These are phyloP conservation scores for Eucalyptus decipiens DNA, from an alignment of 345 rosid species.

Conservation along the genomic window DNA sequence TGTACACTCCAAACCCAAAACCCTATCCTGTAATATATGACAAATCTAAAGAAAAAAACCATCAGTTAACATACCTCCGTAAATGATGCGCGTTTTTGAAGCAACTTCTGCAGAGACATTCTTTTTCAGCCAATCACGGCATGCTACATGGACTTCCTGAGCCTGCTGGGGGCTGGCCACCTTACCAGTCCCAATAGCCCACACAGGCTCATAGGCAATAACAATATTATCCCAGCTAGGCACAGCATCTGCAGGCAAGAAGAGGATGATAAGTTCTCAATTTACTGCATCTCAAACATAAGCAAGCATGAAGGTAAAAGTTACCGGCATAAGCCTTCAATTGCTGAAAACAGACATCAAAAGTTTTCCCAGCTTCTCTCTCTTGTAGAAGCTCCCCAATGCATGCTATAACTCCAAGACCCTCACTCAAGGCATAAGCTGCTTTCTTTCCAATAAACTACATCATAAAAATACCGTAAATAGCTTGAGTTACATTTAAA, in stretches of 20 bases:
- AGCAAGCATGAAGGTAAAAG: background rate
- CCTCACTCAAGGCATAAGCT: constrained; percentile 80
- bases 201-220: constrained; percentile 95
- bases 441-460: constrained; percentile 98
- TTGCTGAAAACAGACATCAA: constrained; percentile 88
- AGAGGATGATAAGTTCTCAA: background rate
- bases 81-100: constrained; percentile 84
- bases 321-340: constrained; percentile 84
- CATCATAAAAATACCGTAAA: background rate
- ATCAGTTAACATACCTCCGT: constrained; percentile 60
- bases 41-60: background rate
- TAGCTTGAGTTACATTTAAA: background rate
- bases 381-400: constrained; percentile 83
- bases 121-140: constrained; percentile 88
- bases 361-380: constrained; percentile 93
- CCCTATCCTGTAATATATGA: background rate
- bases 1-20: background rate
- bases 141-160: constrained; percentile 88
- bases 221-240: constrained; percentile 90
- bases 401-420: constrained; percentile 93
- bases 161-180: constrained; percentile 95
- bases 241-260: constrained; percentile 48
- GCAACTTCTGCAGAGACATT: constrained; percentile 87
- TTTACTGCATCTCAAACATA: background rate
- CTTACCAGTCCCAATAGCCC: constrained; percentile 99